Conservation (phyloP, 1,284 basidiomycete species). For the Paramarasmius palmivorus region DNA sequence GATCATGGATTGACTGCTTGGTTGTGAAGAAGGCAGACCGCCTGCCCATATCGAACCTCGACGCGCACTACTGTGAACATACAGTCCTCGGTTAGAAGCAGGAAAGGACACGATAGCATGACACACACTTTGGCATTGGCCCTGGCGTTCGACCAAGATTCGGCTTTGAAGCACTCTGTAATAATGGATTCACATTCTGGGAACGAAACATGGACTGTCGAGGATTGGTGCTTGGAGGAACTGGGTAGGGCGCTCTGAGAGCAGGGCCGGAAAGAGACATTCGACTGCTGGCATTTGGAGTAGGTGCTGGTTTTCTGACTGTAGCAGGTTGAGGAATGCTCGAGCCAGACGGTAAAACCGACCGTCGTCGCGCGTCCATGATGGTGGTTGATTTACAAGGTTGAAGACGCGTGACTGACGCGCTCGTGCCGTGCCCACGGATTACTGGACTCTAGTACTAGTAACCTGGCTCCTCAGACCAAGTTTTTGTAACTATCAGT, state of each 20-base stretch:
- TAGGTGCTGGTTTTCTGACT: constrained; percentile 57
- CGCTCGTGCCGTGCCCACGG: too few species aligned
- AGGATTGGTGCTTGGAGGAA: constrained; percentile 53
- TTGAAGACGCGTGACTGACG: constrained; percentile 1
- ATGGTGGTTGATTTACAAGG: constrained; percentile 31
- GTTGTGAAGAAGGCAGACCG: constrained; percentile 43
- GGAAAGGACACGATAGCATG: neutral
- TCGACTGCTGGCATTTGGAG: constrained; percentile 35
- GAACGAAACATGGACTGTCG: constrained; percentile 67
- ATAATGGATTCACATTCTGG: constrained; percentile 63
- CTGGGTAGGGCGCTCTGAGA: constrained; percentile 53
- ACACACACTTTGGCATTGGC: constrained; percentile 61
- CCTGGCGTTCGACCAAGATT: constrained; percentile 72
- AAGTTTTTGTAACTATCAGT: too few species aligned
- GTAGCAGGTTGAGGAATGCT: constrained; percentile 62
- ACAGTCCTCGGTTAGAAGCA: neutral
- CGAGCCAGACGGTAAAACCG: constrained; percentile 61
- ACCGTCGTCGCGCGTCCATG: constrained; percentile 56
- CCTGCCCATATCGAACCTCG: constrained; percentile 69
- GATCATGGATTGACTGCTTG: constrained; percentile 40
- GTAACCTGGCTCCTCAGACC: too few species aligned
- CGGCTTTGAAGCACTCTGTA: constrained; percentile 69
- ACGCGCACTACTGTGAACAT: constrained; percentile 49
- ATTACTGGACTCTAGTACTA: too few species aligned
- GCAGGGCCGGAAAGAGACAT: constrained; percentile 73